Conservation (phyloP, 768 basidiomycete species). For the Daedaleopsis nitida region DNA sequence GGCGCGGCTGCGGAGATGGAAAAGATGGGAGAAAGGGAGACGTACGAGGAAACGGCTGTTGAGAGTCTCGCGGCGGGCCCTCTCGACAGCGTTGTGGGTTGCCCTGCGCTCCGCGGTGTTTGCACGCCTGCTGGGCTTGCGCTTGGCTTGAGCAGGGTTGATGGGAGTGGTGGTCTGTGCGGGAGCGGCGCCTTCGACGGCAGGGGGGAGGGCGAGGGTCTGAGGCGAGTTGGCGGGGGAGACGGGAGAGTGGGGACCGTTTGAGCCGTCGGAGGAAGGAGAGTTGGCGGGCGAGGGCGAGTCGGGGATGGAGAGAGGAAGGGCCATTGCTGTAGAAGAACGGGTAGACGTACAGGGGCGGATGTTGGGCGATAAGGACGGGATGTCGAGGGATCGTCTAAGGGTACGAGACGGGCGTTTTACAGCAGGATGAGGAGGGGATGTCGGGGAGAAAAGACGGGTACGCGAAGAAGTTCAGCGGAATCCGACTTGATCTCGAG, state of each 20-base stretch:
- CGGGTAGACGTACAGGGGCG: conserved; percentile 20
- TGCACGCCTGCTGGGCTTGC: conserved; percentile 85
- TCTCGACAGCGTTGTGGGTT: conserved; percentile 96
- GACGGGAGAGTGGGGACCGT: conserved; percentile 51
- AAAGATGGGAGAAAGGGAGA: conserved; percentile 17
- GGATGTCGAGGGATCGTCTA: conserved; percentile 23
- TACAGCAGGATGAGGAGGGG: conserved; percentile 16
- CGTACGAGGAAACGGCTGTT: conserved; percentile 89
- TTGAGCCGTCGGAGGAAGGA: conserved; percentile 44
- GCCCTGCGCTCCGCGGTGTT: conserved; percentile 97
- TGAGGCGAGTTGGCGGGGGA: conserved; percentile 40
- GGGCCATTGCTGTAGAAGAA: conserved; percentile 34
- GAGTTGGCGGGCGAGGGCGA: conserved; percentile 42
- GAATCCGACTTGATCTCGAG: conserved; percentile 50
- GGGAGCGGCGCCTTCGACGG: conserved; percentile 30
- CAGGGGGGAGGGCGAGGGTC: conserved; percentile 37
- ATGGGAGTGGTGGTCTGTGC: conserved; percentile 17
- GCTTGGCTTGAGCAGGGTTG: conserved; percentile 51
- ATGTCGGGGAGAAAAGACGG: conserved; percentile 27
- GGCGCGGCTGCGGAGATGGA: conserved; percentile 18
- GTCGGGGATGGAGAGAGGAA: conserved; percentile 42
- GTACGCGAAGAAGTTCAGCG: conserved; percentile 51
- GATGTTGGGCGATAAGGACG: conserved; percentile 23
- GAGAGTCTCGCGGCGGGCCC: conserved; percentile 82
- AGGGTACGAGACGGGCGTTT: conserved; percentile 25